Percentiles rank a stretch among this genome's conserved stretches.
These are phyloP conservation scores for Acanthamoeba healyi DNA, from an alignment of 208 protist genomes.

Conservation along the genomic window DNA sequence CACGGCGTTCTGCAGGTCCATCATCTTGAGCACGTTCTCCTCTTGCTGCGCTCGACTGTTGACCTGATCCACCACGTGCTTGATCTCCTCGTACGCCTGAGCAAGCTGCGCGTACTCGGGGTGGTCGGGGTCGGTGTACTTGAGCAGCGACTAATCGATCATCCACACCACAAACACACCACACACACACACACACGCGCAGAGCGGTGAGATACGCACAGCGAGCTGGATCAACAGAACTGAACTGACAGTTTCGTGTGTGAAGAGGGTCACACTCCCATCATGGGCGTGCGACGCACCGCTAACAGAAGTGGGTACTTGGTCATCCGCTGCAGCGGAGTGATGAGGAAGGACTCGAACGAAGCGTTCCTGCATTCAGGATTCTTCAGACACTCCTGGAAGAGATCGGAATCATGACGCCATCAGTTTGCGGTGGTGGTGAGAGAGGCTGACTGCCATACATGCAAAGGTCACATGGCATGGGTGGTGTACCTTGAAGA, in stretches of 20 bases:
- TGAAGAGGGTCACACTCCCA: too few relatives aligned
- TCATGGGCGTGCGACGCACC: neutral
- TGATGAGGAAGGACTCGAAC: conserved; percentile 72
- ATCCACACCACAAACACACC: too few relatives aligned
- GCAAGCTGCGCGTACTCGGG: conserved; percentile 15
- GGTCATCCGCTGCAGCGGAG: conserved; percentile 27
- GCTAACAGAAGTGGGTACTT: conserved; percentile 15
- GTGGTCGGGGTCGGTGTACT: conserved; percentile 46
- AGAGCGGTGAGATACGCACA: too few relatives aligned
- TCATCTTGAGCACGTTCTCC: conserved; percentile 31
- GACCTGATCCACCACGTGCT: conserved; percentile 57
- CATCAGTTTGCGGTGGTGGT: neutral
- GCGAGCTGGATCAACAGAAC: too few relatives aligned
- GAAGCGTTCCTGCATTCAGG: neutral
- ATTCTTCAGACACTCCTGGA: conserved; percentile 50
- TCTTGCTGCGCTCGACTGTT: conserved; percentile 63
- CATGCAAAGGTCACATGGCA: neutral
- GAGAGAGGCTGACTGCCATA: neutral
- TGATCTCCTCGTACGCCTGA: conserved; percentile 60
- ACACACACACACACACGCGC: too few relatives aligned
- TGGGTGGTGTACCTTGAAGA: conserved; percentile 27
- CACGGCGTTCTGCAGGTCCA: conserved; percentile 27
- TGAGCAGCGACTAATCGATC: conserved; percentile 19
- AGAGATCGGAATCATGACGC: neutral
- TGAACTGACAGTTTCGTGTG: too few relatives aligned